Percentiles rank a stretch among this genome's conserved stretches.
Conservation (phyloP, 1,139 yeast genomes). For the Scheffersomyces segobiensis region DNA sequence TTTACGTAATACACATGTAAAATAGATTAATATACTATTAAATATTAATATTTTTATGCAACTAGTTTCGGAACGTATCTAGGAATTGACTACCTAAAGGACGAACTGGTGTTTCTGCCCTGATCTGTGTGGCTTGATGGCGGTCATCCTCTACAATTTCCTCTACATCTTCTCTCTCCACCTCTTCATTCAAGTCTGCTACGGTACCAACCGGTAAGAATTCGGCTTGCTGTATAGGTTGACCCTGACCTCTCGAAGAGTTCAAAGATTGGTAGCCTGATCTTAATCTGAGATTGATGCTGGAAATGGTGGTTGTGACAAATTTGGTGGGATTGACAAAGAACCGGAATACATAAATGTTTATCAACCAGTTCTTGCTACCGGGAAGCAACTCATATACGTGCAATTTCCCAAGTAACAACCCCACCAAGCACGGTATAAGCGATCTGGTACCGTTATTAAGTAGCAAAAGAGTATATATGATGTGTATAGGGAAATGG, state of each 20-base stretch:
- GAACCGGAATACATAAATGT: slow-evolving; percentile 25
- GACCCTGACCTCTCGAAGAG: neutral
- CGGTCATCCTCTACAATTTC: neutral
- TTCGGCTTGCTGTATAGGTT: neutral
- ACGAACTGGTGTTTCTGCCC: slow-evolving; percentile 59
- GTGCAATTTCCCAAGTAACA: slow-evolving; percentile 59
- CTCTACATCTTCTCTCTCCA: slow-evolving; percentile 18
- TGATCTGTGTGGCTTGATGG: slow-evolving; percentile 17
- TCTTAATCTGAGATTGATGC: neutral
- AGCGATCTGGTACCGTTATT: slow-evolving; percentile 56
- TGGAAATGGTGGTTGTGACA: neutral
- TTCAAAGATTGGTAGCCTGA: neutral
- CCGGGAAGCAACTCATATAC: slow-evolving; percentile 62
- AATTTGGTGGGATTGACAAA: slow-evolving; percentile 24
- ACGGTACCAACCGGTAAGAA: neutral
- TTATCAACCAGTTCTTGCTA: slow-evolving; percentile 52
- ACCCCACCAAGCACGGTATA: slow-evolving; percentile 56
- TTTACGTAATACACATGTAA: neutral
- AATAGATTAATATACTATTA: neutral
- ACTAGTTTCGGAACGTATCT: slow-evolving; percentile 51
- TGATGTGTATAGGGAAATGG: slow-evolving; percentile 55
- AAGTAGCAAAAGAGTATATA: slow-evolving; percentile 51
- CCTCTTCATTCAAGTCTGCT: slow-evolving; percentile 14
- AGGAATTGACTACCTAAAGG: slow-evolving; percentile 59
- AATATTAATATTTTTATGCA: neutral